A percentile compares a stretch with the other conserved stretches of the same genome.
Evolutionary conservation across 2,329 filamentous ascomycete species (phyloP).

Genomic region (Neoascochyta sp.): DNA sequence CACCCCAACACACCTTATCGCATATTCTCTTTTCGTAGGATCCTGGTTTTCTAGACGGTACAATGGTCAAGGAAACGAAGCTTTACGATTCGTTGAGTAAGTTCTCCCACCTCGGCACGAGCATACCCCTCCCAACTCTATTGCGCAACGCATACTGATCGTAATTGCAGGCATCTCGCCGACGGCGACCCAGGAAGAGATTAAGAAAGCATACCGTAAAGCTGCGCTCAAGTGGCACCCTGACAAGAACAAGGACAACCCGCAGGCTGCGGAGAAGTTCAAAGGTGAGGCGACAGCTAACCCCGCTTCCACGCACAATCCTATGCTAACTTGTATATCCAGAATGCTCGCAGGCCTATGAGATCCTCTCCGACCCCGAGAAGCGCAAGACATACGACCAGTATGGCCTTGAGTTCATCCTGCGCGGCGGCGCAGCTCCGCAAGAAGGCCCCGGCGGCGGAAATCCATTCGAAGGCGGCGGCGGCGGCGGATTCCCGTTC

Average conservation of each 20-base stretch:
- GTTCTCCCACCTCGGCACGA: conserved; percentile 14
- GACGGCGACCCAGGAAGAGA: conserved; percentile 81
- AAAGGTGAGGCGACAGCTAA: conserved; percentile 56
- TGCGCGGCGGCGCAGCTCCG: conserved; percentile 72
- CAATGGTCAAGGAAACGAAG: conserved; percentile 92
- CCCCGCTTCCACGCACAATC: not conserved
- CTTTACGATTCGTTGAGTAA: conserved; percentile 78
- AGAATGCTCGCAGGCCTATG: conserved; percentile 95
- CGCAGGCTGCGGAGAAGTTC: conserved; percentile 84
- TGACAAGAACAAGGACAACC: conserved; percentile 95
- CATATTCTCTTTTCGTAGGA: conserved; percentile 6
- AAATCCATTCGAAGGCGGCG: conserved; percentile 45
- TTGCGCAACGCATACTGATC: too few relatives aligned
- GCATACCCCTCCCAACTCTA: conserved; percentile 26
- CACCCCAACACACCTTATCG: conserved; percentile 13
- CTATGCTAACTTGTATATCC: conserved; percentile 13
- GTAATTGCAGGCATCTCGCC: conserved; percentile 59
- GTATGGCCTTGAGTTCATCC: conserved; percentile 87
- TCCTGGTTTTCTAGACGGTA: conserved; percentile 28
- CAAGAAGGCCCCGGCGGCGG: conserved; percentile 42
- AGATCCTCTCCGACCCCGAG: conserved; percentile 94
- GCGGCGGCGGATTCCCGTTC: conserved; percentile 51
- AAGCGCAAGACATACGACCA: conserved; percentile 95
- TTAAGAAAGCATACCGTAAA: conserved; percentile 95
- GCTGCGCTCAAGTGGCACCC: conserved; percentile 88